phyloP scores from a whole-genome alignment of 805 yeast species.

The Sporopachydermia quercuum region DNA sequence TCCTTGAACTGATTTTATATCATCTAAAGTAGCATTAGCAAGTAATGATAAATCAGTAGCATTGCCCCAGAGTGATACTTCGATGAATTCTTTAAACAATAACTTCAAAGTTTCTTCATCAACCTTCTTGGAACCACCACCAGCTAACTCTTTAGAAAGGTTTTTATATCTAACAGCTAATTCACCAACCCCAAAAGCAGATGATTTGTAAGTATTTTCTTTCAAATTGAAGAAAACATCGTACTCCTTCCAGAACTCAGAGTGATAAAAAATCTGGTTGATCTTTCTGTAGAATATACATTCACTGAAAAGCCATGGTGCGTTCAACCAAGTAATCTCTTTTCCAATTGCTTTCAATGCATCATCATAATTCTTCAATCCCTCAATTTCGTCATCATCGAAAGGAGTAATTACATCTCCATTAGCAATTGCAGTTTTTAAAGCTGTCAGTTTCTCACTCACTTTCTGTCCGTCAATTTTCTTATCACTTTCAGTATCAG shows the following conservation, averaged over 20 bases:
- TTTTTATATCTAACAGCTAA: slow-evolving; percentile 50
- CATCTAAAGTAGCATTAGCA: slow-evolving; percentile 80
- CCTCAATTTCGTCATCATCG: slow-evolving; percentile 21
- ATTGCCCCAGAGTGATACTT: slow-evolving; percentile 93
- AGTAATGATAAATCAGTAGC: slow-evolving; percentile 88
- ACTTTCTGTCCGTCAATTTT: slow-evolving; percentile 34
- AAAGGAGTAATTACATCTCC: slow-evolving; percentile 31
- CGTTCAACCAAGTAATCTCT: slow-evolving; percentile 54
- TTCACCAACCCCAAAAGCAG: slow-evolving; percentile 67
- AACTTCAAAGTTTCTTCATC: slow-evolving; percentile 25
- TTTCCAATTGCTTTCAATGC: slow-evolving; percentile 20
- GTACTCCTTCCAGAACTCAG: slow-evolving; percentile 33
- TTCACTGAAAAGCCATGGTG: slow-evolving; percentile 86
- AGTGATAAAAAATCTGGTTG: slow-evolving; percentile 16
- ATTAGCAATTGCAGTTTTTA: slow-evolving; percentile 28
- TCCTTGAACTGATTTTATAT: slow-evolving; percentile 84
- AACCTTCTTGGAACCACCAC: slow-evolving; percentile 9
- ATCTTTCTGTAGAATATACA: slow-evolving; percentile 60
- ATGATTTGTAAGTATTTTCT: slow-evolving; percentile 57
- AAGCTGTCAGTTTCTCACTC: slow-evolving; percentile 22
- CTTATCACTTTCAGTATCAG: slow-evolving; percentile 11
- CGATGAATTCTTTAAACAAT: slow-evolving; percentile 70
- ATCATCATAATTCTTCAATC: slow-evolving; percentile 15
- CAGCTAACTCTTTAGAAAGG: slow-evolving; percentile 17
- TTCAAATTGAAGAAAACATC: slow-evolving; percentile 68